Base-by-base conservation (phyloP, 2,329 filamentous ascomycete species). In the Fusarium annulatum region DNA sequence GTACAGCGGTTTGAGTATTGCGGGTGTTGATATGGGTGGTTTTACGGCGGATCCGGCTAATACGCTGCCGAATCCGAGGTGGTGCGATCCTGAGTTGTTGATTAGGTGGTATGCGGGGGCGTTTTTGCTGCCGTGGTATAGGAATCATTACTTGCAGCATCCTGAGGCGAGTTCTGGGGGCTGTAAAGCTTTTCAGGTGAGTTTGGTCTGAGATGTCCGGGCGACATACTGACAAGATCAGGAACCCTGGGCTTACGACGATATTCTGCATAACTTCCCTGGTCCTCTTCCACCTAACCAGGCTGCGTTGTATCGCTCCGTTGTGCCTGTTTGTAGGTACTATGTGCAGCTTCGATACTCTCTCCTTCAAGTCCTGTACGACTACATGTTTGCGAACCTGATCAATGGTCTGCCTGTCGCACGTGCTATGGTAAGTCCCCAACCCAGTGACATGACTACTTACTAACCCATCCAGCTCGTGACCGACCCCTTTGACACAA, bases 401-500 rank as follows among this genome's bases (percentile, higher is more conserved):
- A 57, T 38, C 39, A 45, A 62, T 1, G 59, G 59, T 39, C 26
- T 62, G 1, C 59, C 59, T 0, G 55, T 62, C 4, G 59, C 59
- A 7, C 59, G 59, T 12, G 51, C 59, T 1, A 62, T 62, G 59
- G 59, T 46, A 33, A 2, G 16, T 18, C 14, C 19, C 5, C 9
- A 14, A n/a, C n/a, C n/a, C n/a, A n/a, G n/a, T n/a, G 1, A 1
- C 11, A 4, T 1, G 4, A 19, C 2, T 10, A 1, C 1, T 5
- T 18, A 18, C n/a, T 56, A 10, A 55, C 1, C 0, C 4, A 18
- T 10, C 4, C 4, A 62, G 59, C 51, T 62, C 1, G 33, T 62
- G 1, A 62, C 59, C 3, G 59, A 62, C 2, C 59, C 59, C 5
- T 56, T 45, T 8, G 59, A 62, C 1, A 58, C 59, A 5, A 62